Base-by-base conservation (phyloP, 2,329 filamentous ascomycete species). In the Cladosporium sp. region DNA sequence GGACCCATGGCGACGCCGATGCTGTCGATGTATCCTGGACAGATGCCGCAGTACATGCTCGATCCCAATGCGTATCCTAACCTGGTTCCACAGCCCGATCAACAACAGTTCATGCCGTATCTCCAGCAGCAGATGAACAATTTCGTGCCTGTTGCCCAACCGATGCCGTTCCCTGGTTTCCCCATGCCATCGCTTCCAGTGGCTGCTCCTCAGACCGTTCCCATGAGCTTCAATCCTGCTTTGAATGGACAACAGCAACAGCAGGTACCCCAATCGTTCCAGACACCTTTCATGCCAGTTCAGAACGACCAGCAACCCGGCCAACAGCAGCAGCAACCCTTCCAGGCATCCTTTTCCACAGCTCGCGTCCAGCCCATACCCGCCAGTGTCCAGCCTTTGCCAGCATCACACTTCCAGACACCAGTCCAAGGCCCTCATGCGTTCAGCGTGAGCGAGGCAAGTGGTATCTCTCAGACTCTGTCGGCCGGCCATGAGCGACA, bases 1-100 rank as follows among this genome's bases (percentile, higher is more conserved):
- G 67, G 65, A 35, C 59, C 59, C 13, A 42, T 53, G 34, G 55
- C 60, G 20, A 58, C 58, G 7, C 56, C 60, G 7, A 47, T 54
- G 19, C 49, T 49, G 17, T 53, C 58, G 32, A 34, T 55, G 28
- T 40, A 55, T 13, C 52, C 52, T 15, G 52, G 52, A 25, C 52
- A 55, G 40, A 55, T 47, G 19, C 40, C 52, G 32, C 51, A 54
- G 39, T 55, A 55, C 17, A 47, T 45, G 40, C 25, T 45, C n/a
- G 52, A 55, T 55, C 52, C 52, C 10, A 55, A 47, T 19, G 15
- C 25, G 28, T 55, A 55, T 37, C 40, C 28, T n/a, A 35, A 45
- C 25, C 17, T 54, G 37, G 19, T 54, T 7, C 40, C 52, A 19
- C 52, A 37, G 32, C 42, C 40, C 8, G 52, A 55, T n/a, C 52